Base-by-base conservation (phyloP, 495 filamentous ascomycete genomes). In the Penicillium robsamsonii region DNA sequence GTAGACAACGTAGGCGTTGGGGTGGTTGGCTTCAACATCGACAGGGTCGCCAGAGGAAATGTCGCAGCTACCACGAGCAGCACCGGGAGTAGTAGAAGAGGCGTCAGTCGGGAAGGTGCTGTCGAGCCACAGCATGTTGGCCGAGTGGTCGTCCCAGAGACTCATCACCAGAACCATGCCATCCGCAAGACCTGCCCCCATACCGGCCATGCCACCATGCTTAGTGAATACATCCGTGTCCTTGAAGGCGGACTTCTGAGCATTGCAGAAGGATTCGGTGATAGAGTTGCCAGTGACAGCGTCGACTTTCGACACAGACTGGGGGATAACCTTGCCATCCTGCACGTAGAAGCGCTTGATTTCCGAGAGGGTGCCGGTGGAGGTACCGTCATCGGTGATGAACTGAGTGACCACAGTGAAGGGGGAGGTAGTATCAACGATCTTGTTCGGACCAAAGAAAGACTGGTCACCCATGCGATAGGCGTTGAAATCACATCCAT, bases 91-190 rank as follows among this genome's bases (percentile, higher is more conserved):
- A 55, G 76, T 76, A 38, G 79, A 72, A 17, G 78, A 76, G 2
- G 70, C 77, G 63, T 79, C 77, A 40, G 78, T 71, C 4, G 89
- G 90, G 77, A 85, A 91, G 71, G 75, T 81, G 67, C 84, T 84
- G 78, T 92, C 89, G 64, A 94, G 84, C 90, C 90, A 93, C 61
- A 88, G 80, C 90, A 92, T 93, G 76, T 89, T 81, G 73, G 79
- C 74, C 24, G 79, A 73, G 73, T 92, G 82, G 75, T 91, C 88
- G 66, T 90, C 87, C 88, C 88, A 91, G 66, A 91, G 67, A 62
- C 81, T 85, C 81, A 92, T 80, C 68, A 88, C 87, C n/a, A 91
- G 80, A 46, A 89, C 88, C 85, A 90, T 87, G 56, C 80, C 82
- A 5, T 75, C 43, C 15, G 64, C 69, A 27, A 90, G 65, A 20